Conservation (phyloP, 176 grass and related monocot species). For the Phoenix dactylifera region DNA sequence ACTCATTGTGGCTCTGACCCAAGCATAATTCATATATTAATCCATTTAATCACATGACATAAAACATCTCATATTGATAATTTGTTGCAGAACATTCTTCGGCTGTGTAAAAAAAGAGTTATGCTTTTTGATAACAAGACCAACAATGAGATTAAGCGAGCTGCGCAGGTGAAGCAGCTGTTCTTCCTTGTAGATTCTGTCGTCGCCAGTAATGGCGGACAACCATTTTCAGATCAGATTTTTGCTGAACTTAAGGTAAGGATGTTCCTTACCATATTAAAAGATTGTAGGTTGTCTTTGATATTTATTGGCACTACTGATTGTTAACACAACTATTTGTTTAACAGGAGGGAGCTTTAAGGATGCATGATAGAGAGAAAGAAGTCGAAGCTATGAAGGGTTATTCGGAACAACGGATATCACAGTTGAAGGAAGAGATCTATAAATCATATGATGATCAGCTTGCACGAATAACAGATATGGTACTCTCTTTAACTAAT, state of each 20-base stretch:
- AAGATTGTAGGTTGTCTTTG: neutral
- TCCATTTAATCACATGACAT: neutral
- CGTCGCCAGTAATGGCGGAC: slow-evolving; percentile 28
- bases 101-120: slow-evolving; percentile 34
- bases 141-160: slow-evolving; percentile 4
- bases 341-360: slow-evolving; percentile 31
- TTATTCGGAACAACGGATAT: slow-evolving; percentile 52
- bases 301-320: neutral
- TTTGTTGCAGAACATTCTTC: slow-evolving; percentile 26
- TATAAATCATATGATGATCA: slow-evolving; percentile 42
- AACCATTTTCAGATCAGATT: slow-evolving; percentile 42
- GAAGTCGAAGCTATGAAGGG: slow-evolving; percentile 9
- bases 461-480: slow-evolving; percentile 28
- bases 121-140: slow-evolving; percentile 64
- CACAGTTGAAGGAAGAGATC: slow-evolving; percentile 32
- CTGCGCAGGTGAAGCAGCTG: slow-evolving; percentile 22
- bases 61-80: slow-evolving; percentile 1
- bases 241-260: slow-evolving; percentile 49
- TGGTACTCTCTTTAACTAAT: slow-evolving; percentile 22
- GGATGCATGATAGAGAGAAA: slow-evolving; percentile 20
- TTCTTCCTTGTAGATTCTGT: slow-evolving; percentile 37
- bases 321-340: neutral
- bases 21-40: neutral
- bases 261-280: neutral
- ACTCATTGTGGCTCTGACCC: neutral